These are phyloP conservation scores for Trametes sanguinea DNA, from an alignment of 768 basidiomycete genomes.

Conservation along the genomic window DNA sequence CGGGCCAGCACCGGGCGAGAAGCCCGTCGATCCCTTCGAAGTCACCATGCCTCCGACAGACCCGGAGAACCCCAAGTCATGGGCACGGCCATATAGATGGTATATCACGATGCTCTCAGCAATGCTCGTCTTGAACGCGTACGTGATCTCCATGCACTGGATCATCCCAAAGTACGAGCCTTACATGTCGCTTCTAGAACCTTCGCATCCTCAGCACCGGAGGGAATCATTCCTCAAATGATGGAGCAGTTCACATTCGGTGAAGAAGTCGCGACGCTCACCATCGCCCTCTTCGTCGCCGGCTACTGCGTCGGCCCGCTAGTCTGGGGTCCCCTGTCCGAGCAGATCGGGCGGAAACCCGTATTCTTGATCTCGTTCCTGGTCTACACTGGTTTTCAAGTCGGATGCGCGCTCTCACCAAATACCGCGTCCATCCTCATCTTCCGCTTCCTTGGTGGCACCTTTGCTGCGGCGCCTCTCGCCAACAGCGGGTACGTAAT, in stretches of 20 bases:
- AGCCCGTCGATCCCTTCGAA: constrained; percentile 30
- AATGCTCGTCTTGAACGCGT: constrained; percentile 39
- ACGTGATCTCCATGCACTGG: too few relatives aligned
- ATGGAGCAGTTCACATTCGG: constrained; percentile 51
- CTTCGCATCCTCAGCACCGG: constrained; percentile 62
- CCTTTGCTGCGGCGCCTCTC: constrained; percentile 67
- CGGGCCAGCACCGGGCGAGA: constrained; percentile 28
- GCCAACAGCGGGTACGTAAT: constrained; percentile 63
- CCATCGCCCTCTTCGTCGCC: constrained; percentile 63
- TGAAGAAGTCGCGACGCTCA: constrained; percentile 52
- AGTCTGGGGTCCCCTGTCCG: constrained; percentile 58
- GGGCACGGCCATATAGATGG: constrained; percentile 29
- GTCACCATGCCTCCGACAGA: constrained; percentile 28
- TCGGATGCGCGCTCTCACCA: constrained; percentile 60
- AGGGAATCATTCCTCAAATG: constrained; percentile 48
- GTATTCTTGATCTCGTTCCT: constrained; percentile 42
- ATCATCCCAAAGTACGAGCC: too few relatives aligned
- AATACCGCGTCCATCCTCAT: constrained; percentile 67
- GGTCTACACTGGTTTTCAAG: constrained; percentile 62
- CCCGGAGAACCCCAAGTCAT: constrained; percentile 29
- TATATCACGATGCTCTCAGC: constrained; percentile 30
- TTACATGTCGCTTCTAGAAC: constrained; percentile 41
- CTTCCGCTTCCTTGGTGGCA: constrained; percentile 71
- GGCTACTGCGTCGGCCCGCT: constrained; percentile 69
- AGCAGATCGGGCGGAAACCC: constrained; percentile 35